These are phyloP conservation scores for Mycena sp. DNA, from an alignment of 1,284 basidiomycete genomes.

Conservation along the genomic window DNA sequence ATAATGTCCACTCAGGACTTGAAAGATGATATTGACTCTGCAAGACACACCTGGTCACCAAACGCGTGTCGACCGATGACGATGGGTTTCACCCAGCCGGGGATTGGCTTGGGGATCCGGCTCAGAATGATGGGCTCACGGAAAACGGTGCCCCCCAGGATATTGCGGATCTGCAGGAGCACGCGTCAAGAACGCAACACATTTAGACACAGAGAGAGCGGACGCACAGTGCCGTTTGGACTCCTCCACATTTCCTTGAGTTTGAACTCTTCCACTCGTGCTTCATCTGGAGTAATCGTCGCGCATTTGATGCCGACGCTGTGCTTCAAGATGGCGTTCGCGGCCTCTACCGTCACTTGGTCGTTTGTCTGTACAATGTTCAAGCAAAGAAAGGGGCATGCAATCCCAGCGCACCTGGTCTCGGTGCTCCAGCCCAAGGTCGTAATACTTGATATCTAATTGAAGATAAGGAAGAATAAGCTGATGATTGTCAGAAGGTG, in stretches of 20 bases:
- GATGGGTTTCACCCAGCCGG: slow-evolving; percentile 98
- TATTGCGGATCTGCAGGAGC: slow-evolving; percentile 86
- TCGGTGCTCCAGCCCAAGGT: slow-evolving; percentile 93
- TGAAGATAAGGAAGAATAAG: slow-evolving; percentile 95
- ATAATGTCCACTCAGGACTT: slow-evolving; percentile 5
- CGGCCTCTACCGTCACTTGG: slow-evolving; percentile 92
- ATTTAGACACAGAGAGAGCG: slow-evolving; percentile 11
- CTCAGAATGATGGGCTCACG: slow-evolving; percentile 96
- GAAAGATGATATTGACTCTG: slow-evolving; percentile 4
- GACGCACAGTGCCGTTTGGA: slow-evolving; percentile 90
- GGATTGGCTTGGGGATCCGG: slow-evolving; percentile 92
- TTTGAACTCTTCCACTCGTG: slow-evolving; percentile 93
- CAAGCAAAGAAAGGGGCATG: not conserved
- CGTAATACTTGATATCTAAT: slow-evolving; percentile 98
- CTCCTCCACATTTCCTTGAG: slow-evolving; percentile 98
- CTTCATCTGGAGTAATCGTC: slow-evolving; percentile 98
- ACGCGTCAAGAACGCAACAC: not conserved
- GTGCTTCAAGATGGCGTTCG: slow-evolving; percentile 91
- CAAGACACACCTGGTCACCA: slow-evolving; percentile 82
- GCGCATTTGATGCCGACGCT: slow-evolving; percentile 97
- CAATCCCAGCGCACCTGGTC: slow-evolving; percentile 69
- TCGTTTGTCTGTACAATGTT: slow-evolving; percentile 80
- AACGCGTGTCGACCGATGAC: slow-evolving; percentile 97
- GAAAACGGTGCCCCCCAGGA: slow-evolving; percentile 98
- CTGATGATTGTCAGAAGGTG: slow-evolving; percentile 48